These are phyloP conservation scores for Schwanniomyces occidentalis DNA, from an alignment of 805 yeast species.

Conservation along the genomic window DNA sequence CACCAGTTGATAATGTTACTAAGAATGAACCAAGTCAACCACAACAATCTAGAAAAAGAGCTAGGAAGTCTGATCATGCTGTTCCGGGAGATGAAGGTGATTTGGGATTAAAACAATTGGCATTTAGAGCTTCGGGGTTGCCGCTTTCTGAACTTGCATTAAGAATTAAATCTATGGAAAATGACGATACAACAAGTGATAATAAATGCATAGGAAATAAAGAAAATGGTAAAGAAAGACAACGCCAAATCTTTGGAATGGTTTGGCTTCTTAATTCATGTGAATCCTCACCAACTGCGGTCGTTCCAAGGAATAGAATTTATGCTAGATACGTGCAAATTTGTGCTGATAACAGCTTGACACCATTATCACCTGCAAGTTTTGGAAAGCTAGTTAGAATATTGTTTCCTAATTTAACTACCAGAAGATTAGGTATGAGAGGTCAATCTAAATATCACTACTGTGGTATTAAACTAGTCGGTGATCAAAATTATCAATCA, in stretches of 20 bases:
- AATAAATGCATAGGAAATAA: constrained; percentile 5
- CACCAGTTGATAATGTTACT: constrained; percentile 8
- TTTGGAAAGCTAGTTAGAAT: constrained; percentile 73
- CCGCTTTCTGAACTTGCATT: constrained; percentile 47
- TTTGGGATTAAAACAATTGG: constrained; percentile 36
- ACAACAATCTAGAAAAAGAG: constrained; percentile 19
- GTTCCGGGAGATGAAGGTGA: constrained; percentile 38
- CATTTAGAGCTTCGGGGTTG: constrained; percentile 29
- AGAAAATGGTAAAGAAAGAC: constrained; percentile 47
- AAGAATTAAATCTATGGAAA: constrained; percentile 46
- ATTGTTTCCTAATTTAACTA: constrained; percentile 64
- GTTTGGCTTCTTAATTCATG: constrained; percentile 75
- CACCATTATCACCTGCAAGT: constrained; percentile 73
- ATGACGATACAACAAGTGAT: constrained; percentile 15
- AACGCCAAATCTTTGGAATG: constrained; percentile 78
- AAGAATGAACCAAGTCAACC: constrained; percentile 3
- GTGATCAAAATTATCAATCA: constrained; percentile 26
- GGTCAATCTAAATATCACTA: constrained; percentile 85
- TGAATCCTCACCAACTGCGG: constrained; percentile 45
- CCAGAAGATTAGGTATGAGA: constrained; percentile 78
- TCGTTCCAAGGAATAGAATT: constrained; percentile 43
- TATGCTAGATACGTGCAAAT: constrained; percentile 42
- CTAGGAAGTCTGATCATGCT: constrained; percentile 30
- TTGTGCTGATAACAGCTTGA: constrained; percentile 42
- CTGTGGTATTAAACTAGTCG: constrained; percentile 62